Evolutionary conservation across 257 asterid species (phyloP).

Genomic region (Plantago elongata): DNA sequence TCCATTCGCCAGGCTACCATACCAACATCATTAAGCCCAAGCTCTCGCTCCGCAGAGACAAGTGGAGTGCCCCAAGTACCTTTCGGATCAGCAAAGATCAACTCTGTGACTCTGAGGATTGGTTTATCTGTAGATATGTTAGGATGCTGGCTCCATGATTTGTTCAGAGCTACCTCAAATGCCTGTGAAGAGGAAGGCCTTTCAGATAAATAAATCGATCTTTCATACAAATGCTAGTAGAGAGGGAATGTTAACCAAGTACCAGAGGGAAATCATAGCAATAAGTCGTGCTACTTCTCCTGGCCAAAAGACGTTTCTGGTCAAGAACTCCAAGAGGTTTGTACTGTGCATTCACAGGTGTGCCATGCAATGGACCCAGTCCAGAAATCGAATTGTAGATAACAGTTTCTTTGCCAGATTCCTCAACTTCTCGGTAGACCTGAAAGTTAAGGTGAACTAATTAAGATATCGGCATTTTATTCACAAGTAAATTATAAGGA

Average conservation of each 20-base stretch:
- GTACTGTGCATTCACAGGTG: constrained; percentile 67
- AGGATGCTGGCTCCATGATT: constrained; percentile 54
- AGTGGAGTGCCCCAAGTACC: constrained; percentile 95
- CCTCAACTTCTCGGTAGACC: constrained; percentile 88
- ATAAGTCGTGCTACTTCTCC: constrained; percentile 86
- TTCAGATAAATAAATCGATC: constrained; percentile 16
- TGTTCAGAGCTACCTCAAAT: constrained; percentile 77
- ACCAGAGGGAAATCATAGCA: constrained; percentile 99
- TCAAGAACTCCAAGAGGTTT: constrained; percentile 79
- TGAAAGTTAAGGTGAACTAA: constrained; percentile 31
- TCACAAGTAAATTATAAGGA: background rate
- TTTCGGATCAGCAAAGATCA: constrained; percentile 52
- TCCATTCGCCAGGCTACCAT: constrained; percentile 97
- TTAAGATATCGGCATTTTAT: constrained; percentile 15
- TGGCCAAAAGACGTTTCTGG: constrained; percentile 82
- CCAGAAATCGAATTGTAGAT: constrained; percentile 63
- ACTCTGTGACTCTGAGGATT: constrained; percentile 56
- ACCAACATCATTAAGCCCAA: constrained; percentile 83
- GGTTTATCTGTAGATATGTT: constrained; percentile 51
- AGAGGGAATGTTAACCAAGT: constrained; percentile 9
- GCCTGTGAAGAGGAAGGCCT: constrained; percentile 47
- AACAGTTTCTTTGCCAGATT: constrained; percentile 40
- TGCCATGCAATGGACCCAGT: constrained; percentile 67
- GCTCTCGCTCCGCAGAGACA: constrained; percentile 53
- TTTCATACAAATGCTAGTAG: background rate